Conservation (phyloP, 352 stramenopile species). For the Globisporangium alternatum region DNA sequence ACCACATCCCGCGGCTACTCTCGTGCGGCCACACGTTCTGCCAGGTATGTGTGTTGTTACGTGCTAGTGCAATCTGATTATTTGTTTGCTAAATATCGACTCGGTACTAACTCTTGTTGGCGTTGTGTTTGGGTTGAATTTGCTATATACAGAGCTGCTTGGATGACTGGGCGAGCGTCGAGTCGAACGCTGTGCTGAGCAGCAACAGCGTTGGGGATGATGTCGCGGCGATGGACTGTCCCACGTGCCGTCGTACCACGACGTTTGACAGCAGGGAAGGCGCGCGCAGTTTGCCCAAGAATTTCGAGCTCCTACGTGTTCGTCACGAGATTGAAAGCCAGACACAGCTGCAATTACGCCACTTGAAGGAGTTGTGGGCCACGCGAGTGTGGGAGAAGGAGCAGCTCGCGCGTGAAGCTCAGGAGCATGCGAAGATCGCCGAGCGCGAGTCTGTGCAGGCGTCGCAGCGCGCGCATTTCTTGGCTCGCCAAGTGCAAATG, state of each 20-base stretch:
- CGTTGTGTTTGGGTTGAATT: neutral
- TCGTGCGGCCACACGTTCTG: slow-evolving; percentile 82
- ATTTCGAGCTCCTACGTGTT: slow-evolving; percentile 82
- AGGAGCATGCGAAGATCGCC: slow-evolving; percentile 65
- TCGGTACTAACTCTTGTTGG: neutral
- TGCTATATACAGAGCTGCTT: slow-evolving; percentile 42
- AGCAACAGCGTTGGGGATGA: slow-evolving; percentile 16
- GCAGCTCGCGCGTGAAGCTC: slow-evolving; percentile 57
- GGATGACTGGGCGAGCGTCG: slow-evolving; percentile 53
- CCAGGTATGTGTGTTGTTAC: slow-evolving; percentile 37
- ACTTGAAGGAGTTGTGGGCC: slow-evolving; percentile 50
- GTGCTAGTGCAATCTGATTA: neutral
- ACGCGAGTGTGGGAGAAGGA: slow-evolving; percentile 76
- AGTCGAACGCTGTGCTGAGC: slow-evolving; percentile 22
- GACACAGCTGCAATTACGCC: slow-evolving; percentile 50
- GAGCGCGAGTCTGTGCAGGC: slow-evolving; percentile 76
- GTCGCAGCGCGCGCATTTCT: slow-evolving; percentile 56
- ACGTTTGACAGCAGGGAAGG: slow-evolving; percentile 38
- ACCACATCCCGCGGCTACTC: slow-evolving; percentile 69
- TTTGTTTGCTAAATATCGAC: neutral
- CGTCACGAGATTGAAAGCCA: slow-evolving; percentile 79
- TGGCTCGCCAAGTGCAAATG: slow-evolving; percentile 78
- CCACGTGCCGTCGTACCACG: slow-evolving; percentile 65
- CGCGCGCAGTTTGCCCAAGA: slow-evolving; percentile 70
- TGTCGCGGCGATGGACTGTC: slow-evolving; percentile 55